These are phyloP conservation scores for Fusarium sp. DNA, from an alignment of 2,329 filamentous ascomycete species.

Conservation along the genomic window DNA sequence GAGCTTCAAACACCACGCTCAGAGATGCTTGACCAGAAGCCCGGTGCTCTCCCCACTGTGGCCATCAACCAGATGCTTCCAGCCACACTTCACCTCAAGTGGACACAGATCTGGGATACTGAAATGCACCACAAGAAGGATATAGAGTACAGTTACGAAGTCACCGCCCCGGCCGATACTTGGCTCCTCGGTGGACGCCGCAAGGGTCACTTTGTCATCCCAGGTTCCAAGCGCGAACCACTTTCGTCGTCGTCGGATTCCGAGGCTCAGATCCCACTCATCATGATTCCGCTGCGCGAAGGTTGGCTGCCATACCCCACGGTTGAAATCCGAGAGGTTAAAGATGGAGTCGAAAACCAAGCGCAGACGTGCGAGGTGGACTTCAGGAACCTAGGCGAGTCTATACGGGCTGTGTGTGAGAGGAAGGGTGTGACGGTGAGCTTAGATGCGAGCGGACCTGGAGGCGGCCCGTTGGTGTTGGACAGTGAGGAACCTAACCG, in stretches of 20 bases:
- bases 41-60: slow-evolving; percentile 59
- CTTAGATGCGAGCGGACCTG: slow-evolving; percentile 74
- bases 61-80: slow-evolving; percentile 74
- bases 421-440: slow-evolving; percentile 79
- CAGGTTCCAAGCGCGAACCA: slow-evolving; percentile 56
- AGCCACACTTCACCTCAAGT: slow-evolving; percentile 71
- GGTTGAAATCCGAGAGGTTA: slow-evolving; percentile 79
- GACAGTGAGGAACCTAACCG: slow-evolving; percentile 64
- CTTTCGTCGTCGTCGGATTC: slow-evolving; percentile 62
- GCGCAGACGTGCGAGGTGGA: slow-evolving; percentile 77
- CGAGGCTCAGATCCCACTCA: slow-evolving; percentile 72
- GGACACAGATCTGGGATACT: slow-evolving; percentile 73
- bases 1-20: slow-evolving; percentile 60
- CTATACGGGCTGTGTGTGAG: slow-evolving; percentile 79
- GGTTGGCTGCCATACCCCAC: slow-evolving; percentile 83
- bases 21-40: slow-evolving; percentile 46
- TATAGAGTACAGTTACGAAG: slow-evolving; percentile 85
- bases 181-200: slow-evolving; percentile 90
- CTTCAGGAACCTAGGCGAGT: slow-evolving; percentile 81
- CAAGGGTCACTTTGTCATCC: slow-evolving; percentile 80
- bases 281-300: slow-evolving; percentile 83
- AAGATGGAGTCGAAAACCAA: slow-evolving; percentile 47
- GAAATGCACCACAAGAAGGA: slow-evolving; percentile 57
- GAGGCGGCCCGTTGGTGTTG: slow-evolving; percentile 74
- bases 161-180: slow-evolving; percentile 77